Base-by-base conservation (phyloP, 805 yeast genomes). In the Yamadazyma insecticola region DNA sequence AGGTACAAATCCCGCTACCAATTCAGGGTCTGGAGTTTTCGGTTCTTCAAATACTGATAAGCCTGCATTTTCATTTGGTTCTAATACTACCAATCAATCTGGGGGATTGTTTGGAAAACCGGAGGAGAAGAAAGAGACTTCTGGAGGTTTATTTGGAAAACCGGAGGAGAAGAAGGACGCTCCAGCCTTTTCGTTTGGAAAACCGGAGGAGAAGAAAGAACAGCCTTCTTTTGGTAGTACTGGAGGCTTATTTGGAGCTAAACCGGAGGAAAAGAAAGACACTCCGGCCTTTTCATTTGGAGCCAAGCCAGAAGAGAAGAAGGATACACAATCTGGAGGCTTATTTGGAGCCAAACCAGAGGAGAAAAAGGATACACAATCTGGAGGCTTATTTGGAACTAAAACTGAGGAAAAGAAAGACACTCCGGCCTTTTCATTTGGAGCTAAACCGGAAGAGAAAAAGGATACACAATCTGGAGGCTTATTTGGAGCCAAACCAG, bases 291-390 rank as follows among this genome's bases (percentile, higher is more conserved):
- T 35, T 22, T 26, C 28, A 23, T 34, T 41, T 24, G 47, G 45
- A 15, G 28, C 37, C 7, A 32, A 28, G 31, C 39, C 30, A 20
- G 38, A 28, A 7, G 45, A 23, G n/a, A n/a, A n/a, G n/a, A n/a
- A n/a, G n/a, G 55, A 52, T 7, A 41, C 32, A n/a, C 16, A 16
- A 8, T 41, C 39, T 26, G 35, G 41, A 8, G 54, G 53, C 15
- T 35, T 30, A 26, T 35, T 35, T 26, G 33, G 31, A 8, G 13
- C 29, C 10, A 35, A 37, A 16, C 27, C 50, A 3, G 44, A 26
- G 11, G 47, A 37, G 13, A 41, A 39, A 28, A 44, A 37, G 12
- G 32, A 23, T 23, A 7, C 21, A 10, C 29, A 24, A 23, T 23
- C 33, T 22, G 33, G 45, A 2, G 39, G 26, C 4, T 32, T 35